Evolutionary conservation across 2,329 filamentous ascomycete species (phyloP).

Genomic region (Talaromyces rugulosus): DNA sequence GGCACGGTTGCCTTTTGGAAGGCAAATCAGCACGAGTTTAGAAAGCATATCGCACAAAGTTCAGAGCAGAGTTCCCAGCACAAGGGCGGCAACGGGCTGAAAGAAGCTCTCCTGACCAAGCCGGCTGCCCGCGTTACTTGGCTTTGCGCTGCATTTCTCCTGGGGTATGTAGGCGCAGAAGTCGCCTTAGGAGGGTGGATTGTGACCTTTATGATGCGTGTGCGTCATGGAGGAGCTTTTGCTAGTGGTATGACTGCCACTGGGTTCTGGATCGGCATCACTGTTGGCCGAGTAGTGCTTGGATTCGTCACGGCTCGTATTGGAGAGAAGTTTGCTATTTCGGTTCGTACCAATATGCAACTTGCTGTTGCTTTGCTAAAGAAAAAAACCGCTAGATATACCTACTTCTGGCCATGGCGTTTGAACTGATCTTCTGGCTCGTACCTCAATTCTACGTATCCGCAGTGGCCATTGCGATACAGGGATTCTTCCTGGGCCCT

Average conservation of each 20-base stretch:
- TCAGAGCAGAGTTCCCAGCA: neutral
- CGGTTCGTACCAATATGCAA: conserved; percentile 22
- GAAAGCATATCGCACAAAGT: conserved; percentile 1
- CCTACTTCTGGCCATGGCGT: conserved; percentile 57
- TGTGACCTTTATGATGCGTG: conserved; percentile 78
- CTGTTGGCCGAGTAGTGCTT: conserved; percentile 65
- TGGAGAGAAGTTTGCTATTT: conserved; percentile 65
- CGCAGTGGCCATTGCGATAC: conserved; percentile 64
- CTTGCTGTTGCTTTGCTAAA: neutral
- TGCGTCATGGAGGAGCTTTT: conserved; percentile 65
- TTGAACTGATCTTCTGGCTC: conserved; percentile 76
- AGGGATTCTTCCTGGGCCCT: conserved; percentile 77
- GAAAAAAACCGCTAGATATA: conserved; percentile 44
- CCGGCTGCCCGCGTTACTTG: conserved; percentile 52
- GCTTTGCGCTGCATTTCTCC: conserved; percentile 67
- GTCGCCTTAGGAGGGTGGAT: conserved; percentile 73
- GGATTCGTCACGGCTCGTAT: conserved; percentile 67
- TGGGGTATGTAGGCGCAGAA: conserved; percentile 75
- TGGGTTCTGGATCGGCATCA: conserved; percentile 81
- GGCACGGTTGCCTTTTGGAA: conserved; percentile 16
- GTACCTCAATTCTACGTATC: conserved; percentile 72
- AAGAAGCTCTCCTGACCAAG: conserved; percentile 11
- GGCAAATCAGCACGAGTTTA: conserved; percentile 14
- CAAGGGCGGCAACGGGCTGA: conserved; percentile 8
- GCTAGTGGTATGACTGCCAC: conserved; percentile 71